Percentiles rank a stretch among this genome's conserved stretches.
phyloP scores from a whole-genome alignment of 305 asterid species.

The Solanum aculeatissimum region DNA sequence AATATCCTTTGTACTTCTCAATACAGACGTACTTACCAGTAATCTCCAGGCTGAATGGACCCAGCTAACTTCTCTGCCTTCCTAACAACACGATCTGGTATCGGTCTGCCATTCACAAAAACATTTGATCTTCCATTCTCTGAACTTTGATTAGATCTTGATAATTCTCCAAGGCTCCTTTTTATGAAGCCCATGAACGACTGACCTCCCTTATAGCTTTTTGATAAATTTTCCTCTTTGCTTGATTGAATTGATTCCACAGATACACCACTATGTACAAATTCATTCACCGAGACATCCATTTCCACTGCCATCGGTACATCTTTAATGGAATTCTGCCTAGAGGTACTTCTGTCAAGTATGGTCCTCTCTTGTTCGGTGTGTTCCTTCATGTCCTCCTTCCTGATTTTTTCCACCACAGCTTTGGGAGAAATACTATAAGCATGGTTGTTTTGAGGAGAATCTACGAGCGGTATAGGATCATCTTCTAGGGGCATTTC shows the following conservation, averaged over 20 bases:
- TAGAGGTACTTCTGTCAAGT: conserved; percentile 30
- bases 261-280: conserved; percentile 38
- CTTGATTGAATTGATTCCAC: conserved; percentile 41
- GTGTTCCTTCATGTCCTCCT: conserved; percentile 30
- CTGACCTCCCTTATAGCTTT: conserved; percentile 45
- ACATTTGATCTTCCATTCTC: conserved; percentile 47
- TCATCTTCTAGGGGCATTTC: conserved; percentile 20
- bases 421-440: conserved; percentile 26
- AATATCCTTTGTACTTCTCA: not conserved
- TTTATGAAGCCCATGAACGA: conserved; percentile 70
- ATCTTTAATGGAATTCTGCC: conserved; percentile 49
- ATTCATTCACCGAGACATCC: conserved; percentile 46
- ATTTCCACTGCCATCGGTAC: conserved; percentile 48
- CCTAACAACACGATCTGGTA: conserved; percentile 54
- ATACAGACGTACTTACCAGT: conserved; percentile 42
- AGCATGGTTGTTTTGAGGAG: conserved; percentile 19
- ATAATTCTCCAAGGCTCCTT: conserved; percentile 49
- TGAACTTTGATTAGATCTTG: conserved; percentile 33
- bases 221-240: conserved; percentile 37
- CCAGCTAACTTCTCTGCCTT: conserved; percentile 87
- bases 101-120: conserved; percentile 53
- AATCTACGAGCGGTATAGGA: conserved; percentile 14
- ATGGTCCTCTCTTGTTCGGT: conserved; percentile 29
- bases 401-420: conserved; percentile 21
- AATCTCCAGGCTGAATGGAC: conserved; percentile 75